Conservation (phyloP, 176 grass and related monocot genomes). For the Rhynchospora tenuis region DNA sequence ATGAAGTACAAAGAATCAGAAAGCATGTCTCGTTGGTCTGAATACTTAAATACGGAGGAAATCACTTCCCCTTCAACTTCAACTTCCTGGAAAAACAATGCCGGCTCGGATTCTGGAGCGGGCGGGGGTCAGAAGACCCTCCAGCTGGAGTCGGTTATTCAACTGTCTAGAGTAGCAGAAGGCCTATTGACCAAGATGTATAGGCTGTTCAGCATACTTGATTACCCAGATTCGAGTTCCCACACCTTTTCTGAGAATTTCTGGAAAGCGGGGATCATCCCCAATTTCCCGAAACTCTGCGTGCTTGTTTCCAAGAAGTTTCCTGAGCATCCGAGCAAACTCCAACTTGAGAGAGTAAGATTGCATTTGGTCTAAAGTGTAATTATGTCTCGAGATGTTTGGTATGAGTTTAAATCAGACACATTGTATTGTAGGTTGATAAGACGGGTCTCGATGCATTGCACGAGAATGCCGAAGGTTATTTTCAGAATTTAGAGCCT, state of each 20-base stretch:
- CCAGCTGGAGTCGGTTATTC: conserved; percentile 82
- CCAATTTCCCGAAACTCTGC: conserved; percentile 87
- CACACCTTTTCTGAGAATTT: conserved; percentile 79
- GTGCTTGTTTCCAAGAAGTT: conserved; percentile 85
- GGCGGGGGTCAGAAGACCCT: conserved; percentile 39
- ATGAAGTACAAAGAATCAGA: conserved; percentile 75
- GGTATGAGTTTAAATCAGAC: conserved; percentile 9
- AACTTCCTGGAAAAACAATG: conserved; percentile 52
- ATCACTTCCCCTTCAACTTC: conserved; percentile 41
- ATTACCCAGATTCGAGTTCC: conserved; percentile 64
- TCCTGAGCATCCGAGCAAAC: conserved; percentile 88
- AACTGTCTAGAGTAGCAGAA: conserved; percentile 75
- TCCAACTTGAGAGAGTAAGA: conserved; percentile 81
- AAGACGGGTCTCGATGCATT: conserved; percentile 88
- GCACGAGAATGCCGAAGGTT: conserved; percentile 90
- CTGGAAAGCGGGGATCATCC: conserved; percentile 87
- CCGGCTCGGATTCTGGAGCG: neutral
- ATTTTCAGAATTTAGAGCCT: conserved; percentile 90
- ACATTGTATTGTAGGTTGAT: conserved; percentile 57
- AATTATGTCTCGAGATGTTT: neutral
- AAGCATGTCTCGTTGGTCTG: conserved; percentile 60
- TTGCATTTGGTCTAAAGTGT: neutral
- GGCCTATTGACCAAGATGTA: conserved; percentile 91
- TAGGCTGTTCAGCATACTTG: conserved; percentile 55
- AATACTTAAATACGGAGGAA: conserved; percentile 67